phyloP scores from a whole-genome alignment of 2,329 filamentous ascomycete genomes.

The Pseudocercospora macadamiae region DNA sequence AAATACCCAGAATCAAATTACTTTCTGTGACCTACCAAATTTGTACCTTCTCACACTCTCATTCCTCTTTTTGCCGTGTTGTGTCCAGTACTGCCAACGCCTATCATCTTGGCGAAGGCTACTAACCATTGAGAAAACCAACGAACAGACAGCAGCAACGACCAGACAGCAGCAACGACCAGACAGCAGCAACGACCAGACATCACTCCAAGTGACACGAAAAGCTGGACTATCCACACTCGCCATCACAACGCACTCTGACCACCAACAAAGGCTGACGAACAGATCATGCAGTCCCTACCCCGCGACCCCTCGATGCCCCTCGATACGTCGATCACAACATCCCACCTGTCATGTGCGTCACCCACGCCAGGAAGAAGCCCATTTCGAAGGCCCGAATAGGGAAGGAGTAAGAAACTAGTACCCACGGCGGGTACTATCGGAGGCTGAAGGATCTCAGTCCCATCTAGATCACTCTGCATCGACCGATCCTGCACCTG shows the following conservation, averaged over 20 bases:
- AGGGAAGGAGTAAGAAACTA: neutral
- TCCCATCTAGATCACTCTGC: neutral
- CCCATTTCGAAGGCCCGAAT: neutral
- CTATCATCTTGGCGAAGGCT: too few species aligned
- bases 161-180: too few species aligned
- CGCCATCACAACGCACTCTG: too few species aligned
- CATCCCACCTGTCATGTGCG: neutral
- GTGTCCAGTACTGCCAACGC: neutral
- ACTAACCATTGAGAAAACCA: too few species aligned
- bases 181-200: too few species aligned
- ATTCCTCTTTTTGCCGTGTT: neutral
- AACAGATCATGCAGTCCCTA: neutral
- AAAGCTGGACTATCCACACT: too few species aligned
- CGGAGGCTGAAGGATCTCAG: neutral
- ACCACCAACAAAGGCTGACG: too few species aligned
- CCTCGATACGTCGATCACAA: neutral
- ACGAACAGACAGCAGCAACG: too few species aligned
- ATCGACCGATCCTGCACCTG: neutral
- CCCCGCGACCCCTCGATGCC: neutral
- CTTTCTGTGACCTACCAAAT: conserved; percentile 1
- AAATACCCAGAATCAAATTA: conserved; percentile 5
- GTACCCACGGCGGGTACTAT: neutral
- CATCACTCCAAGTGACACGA: too few species aligned
- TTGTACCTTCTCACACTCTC: neutral
- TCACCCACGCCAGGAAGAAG: neutral